Conservation (phyloP, 2,329 filamentous ascomycete species). For the Aspergillus jensenii region DNA sequence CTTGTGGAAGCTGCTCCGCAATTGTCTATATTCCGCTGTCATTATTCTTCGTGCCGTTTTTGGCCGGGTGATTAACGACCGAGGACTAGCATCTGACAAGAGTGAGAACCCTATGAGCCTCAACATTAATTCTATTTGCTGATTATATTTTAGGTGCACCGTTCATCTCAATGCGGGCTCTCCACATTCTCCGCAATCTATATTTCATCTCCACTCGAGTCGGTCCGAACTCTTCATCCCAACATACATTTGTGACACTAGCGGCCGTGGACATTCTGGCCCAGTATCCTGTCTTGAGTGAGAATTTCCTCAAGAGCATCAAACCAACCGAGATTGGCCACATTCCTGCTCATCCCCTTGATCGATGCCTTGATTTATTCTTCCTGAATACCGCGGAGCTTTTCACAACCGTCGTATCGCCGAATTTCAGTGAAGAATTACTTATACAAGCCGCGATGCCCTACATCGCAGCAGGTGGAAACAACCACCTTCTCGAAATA, state of each 20-base stretch:
- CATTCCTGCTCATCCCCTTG: conserved; percentile 64
- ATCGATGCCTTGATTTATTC: conserved; percentile 77
- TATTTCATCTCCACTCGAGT: conserved; percentile 79
- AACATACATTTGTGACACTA: conserved; percentile 80
- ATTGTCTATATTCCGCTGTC: conserved; percentile 72
- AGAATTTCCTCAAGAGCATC: conserved; percentile 66
- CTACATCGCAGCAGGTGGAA: conserved; percentile 66
- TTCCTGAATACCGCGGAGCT: conserved; percentile 87
- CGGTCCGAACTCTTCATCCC: conserved; percentile 72
- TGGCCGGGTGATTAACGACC: conserved; percentile 62
- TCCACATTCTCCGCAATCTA: conserved; percentile 73
- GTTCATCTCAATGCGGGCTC: conserved; percentile 65
- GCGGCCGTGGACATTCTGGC: conserved; percentile 78
- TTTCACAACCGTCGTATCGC: conserved; percentile 68
- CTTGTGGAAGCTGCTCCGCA: conserved; percentile 74
- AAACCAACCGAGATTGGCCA: conserved; percentile 55
- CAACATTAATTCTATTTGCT: neutral
- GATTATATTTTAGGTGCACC: conserved; percentile 54
- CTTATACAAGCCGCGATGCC: conserved; percentile 72
- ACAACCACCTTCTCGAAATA: conserved; percentile 62
- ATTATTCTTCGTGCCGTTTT: conserved; percentile 73
- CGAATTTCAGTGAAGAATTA: conserved; percentile 67
- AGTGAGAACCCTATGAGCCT: conserved; percentile 38
- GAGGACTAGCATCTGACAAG: conserved; percentile 52
- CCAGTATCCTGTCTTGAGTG: conserved; percentile 65